Conservation (phyloP, 1,139 yeast species). For the Suhomyces bolitotheri region DNA sequence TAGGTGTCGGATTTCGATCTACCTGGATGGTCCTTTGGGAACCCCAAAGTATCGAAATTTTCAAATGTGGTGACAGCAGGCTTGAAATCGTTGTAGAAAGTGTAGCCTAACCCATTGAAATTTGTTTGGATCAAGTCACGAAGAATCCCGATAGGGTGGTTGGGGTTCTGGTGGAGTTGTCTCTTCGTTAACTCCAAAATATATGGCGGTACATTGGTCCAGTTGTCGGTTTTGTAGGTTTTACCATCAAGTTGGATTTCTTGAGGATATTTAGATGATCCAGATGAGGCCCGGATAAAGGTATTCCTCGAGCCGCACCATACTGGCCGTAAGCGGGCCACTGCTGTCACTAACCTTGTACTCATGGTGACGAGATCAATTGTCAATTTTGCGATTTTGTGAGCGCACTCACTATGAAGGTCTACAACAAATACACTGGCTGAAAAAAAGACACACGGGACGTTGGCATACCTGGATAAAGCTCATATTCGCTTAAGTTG, state of each 20-base stretch:
- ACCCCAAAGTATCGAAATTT: slow-evolving; percentile 89
- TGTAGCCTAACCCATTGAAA: slow-evolving; percentile 67
- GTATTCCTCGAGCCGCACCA: not conserved
- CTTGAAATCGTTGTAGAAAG: slow-evolving; percentile 75
- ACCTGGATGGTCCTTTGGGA: slow-evolving; percentile 92
- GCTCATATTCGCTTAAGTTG: too few species aligned
- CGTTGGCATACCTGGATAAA: too few species aligned
- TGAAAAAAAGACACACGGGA: too few species aligned
- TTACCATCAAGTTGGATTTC: slow-evolving; percentile 50
- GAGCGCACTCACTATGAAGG: too few species aligned
- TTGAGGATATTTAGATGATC: slow-evolving; percentile 23
- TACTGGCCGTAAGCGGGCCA: not conserved
- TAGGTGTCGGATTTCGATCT: slow-evolving; percentile 91
- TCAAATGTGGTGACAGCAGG: slow-evolving; percentile 83
- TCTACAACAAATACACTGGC: too few species aligned
- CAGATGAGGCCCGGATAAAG: not conserved
- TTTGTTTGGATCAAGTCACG: slow-evolving; percentile 70
- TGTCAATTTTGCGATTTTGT: too few species aligned
- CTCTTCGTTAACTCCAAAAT: slow-evolving; percentile 71
- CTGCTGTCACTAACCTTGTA: slow-evolving; percentile 1
- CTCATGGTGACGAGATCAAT: slow-evolving; percentile 5
- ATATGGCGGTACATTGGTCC: slow-evolving; percentile 84
- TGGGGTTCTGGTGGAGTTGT: slow-evolving; percentile 66
- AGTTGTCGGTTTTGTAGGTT: slow-evolving; percentile 61
- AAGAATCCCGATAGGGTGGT: slow-evolving; percentile 89